Percentiles rank a stretch among this genome's conserved stretches.
phyloP scores from a whole-genome alignment of 2,329 filamentous ascomycete genomes.

The Calonectria multiphialidica region DNA sequence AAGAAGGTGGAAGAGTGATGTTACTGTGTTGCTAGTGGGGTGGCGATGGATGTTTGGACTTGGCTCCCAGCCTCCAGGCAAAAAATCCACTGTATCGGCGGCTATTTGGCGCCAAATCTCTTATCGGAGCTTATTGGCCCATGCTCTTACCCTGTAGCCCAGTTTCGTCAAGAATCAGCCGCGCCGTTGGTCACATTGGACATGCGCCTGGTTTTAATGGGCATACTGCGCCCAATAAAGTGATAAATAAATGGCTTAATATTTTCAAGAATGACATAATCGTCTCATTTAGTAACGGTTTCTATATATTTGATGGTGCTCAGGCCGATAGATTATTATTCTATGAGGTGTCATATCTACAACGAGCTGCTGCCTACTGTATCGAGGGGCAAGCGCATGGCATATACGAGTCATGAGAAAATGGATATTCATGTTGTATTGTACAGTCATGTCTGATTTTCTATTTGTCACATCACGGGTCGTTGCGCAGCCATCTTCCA shows the following conservation, averaged over 20 bases:
- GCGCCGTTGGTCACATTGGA: too few species aligned
- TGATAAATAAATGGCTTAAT: too few species aligned
- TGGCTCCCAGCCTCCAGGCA: slow-evolving; percentile 25
- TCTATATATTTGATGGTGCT: too few species aligned
- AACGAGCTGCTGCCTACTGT: too few species aligned
- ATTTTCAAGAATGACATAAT: too few species aligned
- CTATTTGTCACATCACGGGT: slow-evolving; percentile 7
- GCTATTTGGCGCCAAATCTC: slow-evolving; percentile 17
- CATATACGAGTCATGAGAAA: background rate
- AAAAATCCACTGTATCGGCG: slow-evolving; percentile 21
- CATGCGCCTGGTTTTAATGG: background rate
- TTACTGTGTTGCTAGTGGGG: slow-evolving; percentile 27
- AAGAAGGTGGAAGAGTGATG: slow-evolving; percentile 25
- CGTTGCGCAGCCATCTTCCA: slow-evolving; percentile 4
- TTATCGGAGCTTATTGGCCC: slow-evolving; percentile 29
- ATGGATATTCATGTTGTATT: slow-evolving; percentile 35
- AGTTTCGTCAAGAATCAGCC: background rate
- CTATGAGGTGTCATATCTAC: too few species aligned
- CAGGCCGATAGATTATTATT: too few species aligned
- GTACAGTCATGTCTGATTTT: slow-evolving; percentile 37
- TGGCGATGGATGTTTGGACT: slow-evolving; percentile 32
- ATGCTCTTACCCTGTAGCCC: background rate
- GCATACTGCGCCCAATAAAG: background rate
- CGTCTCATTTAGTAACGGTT: too few species aligned
- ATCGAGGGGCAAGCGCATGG: background rate